Base-by-base conservation (phyloP, 495 filamentous ascomycete genomes). In the Penicillium turbatum region DNA sequence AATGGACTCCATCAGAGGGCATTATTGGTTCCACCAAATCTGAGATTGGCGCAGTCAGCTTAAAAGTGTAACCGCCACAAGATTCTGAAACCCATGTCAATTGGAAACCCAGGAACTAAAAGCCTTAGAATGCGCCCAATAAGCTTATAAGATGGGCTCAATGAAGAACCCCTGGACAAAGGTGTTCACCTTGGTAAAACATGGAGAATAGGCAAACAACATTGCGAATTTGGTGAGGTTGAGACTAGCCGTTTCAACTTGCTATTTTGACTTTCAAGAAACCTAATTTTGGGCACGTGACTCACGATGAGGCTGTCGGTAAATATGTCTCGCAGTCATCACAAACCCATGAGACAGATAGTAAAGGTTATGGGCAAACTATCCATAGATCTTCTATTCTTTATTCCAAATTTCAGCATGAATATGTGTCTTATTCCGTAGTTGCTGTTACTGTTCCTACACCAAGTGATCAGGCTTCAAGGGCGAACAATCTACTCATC, bases 211-310 rank as follows among this genome's bases (percentile, higher is more conserved):
- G n/a, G 42, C 13, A 40, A 32, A 17, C 24, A 53, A 21, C 13
- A 9, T 15, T n/a, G n/a, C n/a, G n/a, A n/a, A n/a, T n/a, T n/a
- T n/a, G n/a, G 34, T 24, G 38, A 24, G 15, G 35, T 32, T 47
- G 42, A 49, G 11, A 53, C 39, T 26, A 19, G 56, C 38, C 7
- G 56, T 55, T 59, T 55, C 56, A 55, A 32, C 24, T 45, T 21
- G 39, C 12, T 19, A 26, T 37, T 49, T 50, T 46, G 19, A 30
- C 39, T 44, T 45, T 50, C 12, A 19, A 48, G 31, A 32, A 44
- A 44, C 32, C 40, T 38, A 24, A 40, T 34, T 29, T 12, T 10
- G 29, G 35, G 12, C 9, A 12, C 24, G 4, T 35, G 27, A 17
- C 8, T 19, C 36, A 39, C 37, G n/a, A 34, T 41, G 30, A 32